Conservation (phyloP, 2,329 filamentous ascomycete species). For the Ophiostoma sp. region DNA sequence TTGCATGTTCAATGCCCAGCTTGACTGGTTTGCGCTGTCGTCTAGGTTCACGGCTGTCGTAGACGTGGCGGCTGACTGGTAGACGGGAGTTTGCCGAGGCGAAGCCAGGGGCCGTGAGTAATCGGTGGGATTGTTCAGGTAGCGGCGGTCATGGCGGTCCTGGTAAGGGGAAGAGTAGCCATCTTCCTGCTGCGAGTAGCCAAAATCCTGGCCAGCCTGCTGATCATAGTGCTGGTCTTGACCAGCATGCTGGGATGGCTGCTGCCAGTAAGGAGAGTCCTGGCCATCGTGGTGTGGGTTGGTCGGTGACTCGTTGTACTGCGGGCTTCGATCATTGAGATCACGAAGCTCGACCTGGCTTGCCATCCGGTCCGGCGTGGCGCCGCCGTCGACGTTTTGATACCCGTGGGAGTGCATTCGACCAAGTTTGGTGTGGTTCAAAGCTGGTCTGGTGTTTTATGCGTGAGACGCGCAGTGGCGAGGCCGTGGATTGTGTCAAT, state of each 20-base stretch:
- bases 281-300: constrained; percentile 14
- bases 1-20: constrained; percentile 21
- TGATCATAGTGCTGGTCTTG: constrained; percentile 19
- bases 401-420: constrained; percentile 26
- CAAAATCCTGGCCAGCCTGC: constrained; percentile 15
- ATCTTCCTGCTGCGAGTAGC: constrained; percentile 17
- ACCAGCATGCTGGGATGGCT: not conserved
- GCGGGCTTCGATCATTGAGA: constrained; percentile 19
- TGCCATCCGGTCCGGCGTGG: constrained; percentile 17
- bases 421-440: not conserved
- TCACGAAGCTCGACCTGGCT: constrained; percentile 25
- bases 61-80: constrained; percentile 26
- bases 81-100: constrained; percentile 23
- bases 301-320: constrained; percentile 15
- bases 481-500: not conserved
- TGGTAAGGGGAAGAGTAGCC: constrained; percentile 10
- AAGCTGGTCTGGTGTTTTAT: not conserved
- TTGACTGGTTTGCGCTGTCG: constrained; percentile 22
- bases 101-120: constrained; percentile 20
- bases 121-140: constrained; percentile 17
- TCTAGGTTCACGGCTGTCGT: constrained; percentile 25
- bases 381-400: constrained; percentile 16
- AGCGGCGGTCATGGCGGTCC: constrained; percentile 18
- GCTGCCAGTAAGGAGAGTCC: constrained; percentile 14
- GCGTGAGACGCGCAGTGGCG: not conserved